phyloP scores from a whole-genome alignment of 2,329 filamentous ascomycete species.

The Emergomyces africanus region DNA sequence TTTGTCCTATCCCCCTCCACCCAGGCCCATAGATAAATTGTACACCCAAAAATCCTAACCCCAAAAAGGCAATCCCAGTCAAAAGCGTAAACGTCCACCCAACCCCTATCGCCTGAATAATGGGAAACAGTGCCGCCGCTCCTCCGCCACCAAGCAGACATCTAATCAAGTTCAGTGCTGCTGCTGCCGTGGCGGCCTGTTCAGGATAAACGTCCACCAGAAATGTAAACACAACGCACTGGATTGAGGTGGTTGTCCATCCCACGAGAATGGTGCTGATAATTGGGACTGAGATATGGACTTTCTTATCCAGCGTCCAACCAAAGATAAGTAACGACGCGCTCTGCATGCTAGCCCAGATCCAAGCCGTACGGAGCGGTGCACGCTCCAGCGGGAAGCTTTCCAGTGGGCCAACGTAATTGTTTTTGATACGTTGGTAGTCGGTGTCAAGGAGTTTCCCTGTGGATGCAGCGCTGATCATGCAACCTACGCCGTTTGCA shows the following conservation, averaged over 20 bases:
- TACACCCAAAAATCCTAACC: neutral
- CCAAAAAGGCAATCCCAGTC: conserved; percentile 25
- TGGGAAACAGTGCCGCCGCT: conserved; percentile 38
- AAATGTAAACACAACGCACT: conserved; percentile 38
- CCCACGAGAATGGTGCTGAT: conserved; percentile 40
- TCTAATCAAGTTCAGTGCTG: conserved; percentile 40
- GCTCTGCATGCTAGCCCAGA: conserved; percentile 35
- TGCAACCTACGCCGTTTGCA: conserved; percentile 43
- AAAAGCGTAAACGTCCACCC: conserved; percentile 38
- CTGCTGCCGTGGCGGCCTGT: conserved; percentile 39
- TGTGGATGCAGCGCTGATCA: conserved; percentile 39
- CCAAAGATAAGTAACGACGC: conserved; percentile 39
- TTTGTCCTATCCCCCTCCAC: conserved; percentile 1
- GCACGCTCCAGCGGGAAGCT: conserved; percentile 39
- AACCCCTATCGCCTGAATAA: conserved; percentile 36
- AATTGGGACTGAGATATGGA: conserved; percentile 40
- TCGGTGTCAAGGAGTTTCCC: conserved; percentile 42
- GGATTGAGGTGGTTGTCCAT: conserved; percentile 39
- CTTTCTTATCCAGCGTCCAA: conserved; percentile 38
- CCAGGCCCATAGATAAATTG: conserved; percentile 1
- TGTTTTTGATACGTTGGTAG: conserved; percentile 33
- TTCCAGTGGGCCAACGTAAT: conserved; percentile 10
- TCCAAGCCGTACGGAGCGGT: conserved; percentile 37
- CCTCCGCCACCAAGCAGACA: conserved; percentile 42
- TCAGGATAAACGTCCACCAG: conserved; percentile 42